Base-by-base conservation (phyloP, 371 early-diverging fungal genomes). In the Mucor circinelloides region DNA sequence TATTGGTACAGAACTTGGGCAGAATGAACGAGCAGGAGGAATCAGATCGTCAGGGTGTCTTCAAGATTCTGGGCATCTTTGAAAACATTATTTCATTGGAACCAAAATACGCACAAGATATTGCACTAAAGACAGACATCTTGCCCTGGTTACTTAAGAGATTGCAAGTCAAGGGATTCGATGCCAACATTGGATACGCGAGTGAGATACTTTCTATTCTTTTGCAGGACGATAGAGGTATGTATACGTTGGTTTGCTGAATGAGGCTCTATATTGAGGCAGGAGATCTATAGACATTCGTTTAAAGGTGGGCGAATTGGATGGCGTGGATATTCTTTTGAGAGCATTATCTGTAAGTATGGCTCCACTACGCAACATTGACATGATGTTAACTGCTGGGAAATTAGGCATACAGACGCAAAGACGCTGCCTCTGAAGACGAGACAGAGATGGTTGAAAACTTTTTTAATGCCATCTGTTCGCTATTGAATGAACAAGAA, bases 371-470 rank as follows among this genome's bases (percentile, higher is more conserved):
- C 5, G 17, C 6, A 0, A 3, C 2, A 27, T n/a, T 55, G 15
- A 0, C 7, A 5, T 6, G 27, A 31, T 17, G 5, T 28, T n/a
- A n/a, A n/a, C 9, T 27, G 1, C 8, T 55, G 31, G 7, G 17
- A 1, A 17, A 50, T 36, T 38, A 87, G 68, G 68, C 72, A 0
- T 94, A 91, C 72, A 88, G 85, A 70, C 84, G 88, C 50, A 86
- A 85, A 67, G 95, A 96, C 68, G 97, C 98, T 4, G 75, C 76
- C 27, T 92, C 93, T 54, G 88, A 87, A 9, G 95, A 94, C 70
- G 96, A 95, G 70, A 79, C 86, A 46, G 98, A 98, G 68, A 84
- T 93, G 81, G 81, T 98, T 77, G 97, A 96, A 68, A 96, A 95
- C 69, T 81, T 93, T 28, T 94, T 97, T 71, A 92, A 94, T 73